Conservation (phyloP, 1,284 basidiomycete species). For the Marasmius sp. region DNA sequence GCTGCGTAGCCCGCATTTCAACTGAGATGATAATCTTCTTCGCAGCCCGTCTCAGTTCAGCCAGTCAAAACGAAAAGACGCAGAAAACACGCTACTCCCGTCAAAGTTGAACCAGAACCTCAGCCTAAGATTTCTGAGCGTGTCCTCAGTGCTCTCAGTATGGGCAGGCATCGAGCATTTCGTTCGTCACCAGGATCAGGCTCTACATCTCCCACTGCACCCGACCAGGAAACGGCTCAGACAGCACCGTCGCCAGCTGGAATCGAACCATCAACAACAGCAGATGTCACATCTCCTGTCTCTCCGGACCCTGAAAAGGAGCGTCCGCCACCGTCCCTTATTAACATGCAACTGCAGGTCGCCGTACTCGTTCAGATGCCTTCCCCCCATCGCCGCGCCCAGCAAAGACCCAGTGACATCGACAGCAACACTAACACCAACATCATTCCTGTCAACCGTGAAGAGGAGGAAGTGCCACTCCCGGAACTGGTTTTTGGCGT, state of each 20-base stretch:
- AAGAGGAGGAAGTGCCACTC: conserved; percentile 30
- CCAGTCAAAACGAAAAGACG: conserved; percentile 33
- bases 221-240: conserved; percentile 7
- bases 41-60: conserved; percentile 35
- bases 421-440: not conserved
- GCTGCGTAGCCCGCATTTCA: conserved; percentile 7
- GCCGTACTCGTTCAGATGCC: conserved; percentile 68
- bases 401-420: conserved; percentile 18
- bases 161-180: not conserved
- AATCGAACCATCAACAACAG: not conserved
- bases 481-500: conserved; percentile 50
- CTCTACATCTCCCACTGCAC: conserved; percentile 3
- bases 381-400: conserved; percentile 24
- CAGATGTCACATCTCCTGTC: conserved; percentile 4
- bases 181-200: conserved; percentile 5
- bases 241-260: not conserved
- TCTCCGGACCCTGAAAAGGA: conserved; percentile 2
- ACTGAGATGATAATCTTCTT: conserved; percentile 1
- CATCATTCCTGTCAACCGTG: not conserved
- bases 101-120: conserved; percentile 6
- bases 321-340: not conserved
- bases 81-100: conserved; percentile 19
- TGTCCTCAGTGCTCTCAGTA: not conserved
- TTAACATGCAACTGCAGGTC: conserved; percentile 39
- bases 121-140: conserved; percentile 11